phyloP scores from a whole-genome alignment of 768 basidiomycete genomes.

The Trametes cingulata region DNA sequence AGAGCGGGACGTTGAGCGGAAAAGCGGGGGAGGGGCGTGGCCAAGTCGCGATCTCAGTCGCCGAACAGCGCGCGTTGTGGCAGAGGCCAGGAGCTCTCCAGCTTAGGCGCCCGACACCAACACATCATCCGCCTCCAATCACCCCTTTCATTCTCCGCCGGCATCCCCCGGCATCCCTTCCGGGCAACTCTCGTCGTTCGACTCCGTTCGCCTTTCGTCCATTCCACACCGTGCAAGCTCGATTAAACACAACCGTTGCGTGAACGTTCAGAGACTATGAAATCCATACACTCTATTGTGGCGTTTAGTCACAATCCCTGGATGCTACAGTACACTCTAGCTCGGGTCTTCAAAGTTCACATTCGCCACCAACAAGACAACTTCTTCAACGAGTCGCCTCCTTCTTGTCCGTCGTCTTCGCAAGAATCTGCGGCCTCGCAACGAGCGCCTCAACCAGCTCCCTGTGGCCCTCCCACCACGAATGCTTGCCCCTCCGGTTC shows the following conservation, averaged over 20 bases:
- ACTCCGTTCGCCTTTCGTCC: background rate
- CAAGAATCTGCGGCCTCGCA: constrained; percentile 57
- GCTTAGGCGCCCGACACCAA: constrained; percentile 1
- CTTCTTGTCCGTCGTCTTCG: constrained; percentile 19
- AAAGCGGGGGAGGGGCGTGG: constrained; percentile 12
- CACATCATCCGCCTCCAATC: constrained; percentile 5
- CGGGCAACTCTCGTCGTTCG: background rate
- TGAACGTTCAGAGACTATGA: too few relatives aligned
- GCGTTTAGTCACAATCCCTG: background rate
- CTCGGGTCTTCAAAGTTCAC: background rate
- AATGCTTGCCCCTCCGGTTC: constrained; percentile 74
- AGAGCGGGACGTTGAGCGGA: background rate
- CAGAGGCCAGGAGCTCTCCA: constrained; percentile 6
- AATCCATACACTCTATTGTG: background rate
- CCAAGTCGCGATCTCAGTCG: constrained; percentile 20
- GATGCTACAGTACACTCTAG: background rate
- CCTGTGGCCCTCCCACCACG: constrained; percentile 78
- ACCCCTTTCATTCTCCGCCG: constrained; percentile 22
- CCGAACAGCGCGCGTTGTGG: constrained; percentile 22
- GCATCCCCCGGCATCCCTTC: constrained; percentile 4
- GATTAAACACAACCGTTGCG: too few relatives aligned
- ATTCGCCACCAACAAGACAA: background rate
- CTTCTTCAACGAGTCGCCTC: background rate
- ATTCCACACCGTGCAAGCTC: too few relatives aligned
- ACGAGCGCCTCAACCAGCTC: constrained; percentile 74